These are phyloP conservation scores for Wolfiporia cocos DNA, from an alignment of 1,284 basidiomycete genomes.

Conservation along the genomic window DNA sequence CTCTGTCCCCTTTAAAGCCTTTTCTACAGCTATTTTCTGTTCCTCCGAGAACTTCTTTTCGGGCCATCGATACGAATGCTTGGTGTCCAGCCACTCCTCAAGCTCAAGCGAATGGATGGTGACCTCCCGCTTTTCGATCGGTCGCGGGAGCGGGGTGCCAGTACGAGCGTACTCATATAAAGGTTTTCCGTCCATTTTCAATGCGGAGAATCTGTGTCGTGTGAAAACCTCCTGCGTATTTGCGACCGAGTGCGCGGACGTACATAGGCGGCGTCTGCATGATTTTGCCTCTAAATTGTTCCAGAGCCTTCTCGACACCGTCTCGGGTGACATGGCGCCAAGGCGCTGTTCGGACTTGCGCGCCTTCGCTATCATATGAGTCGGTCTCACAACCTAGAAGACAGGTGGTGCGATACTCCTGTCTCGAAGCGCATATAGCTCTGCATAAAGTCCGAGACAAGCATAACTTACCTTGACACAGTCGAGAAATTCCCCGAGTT, in stretches of 20 bases:
- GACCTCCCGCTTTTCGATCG: constrained; percentile 85
- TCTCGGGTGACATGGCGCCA: constrained; percentile 85
- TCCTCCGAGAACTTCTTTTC: constrained; percentile 61
- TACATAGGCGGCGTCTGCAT: constrained; percentile 90
- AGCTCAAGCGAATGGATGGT: constrained; percentile 79
- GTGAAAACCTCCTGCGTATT: not conserved
- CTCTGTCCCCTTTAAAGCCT: constrained; percentile 47
- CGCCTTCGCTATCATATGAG: constrained; percentile 88
- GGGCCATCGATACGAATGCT: constrained; percentile 71
- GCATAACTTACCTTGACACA: constrained; percentile 76
- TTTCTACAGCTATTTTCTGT: constrained; percentile 66
- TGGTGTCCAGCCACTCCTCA: constrained; percentile 59
- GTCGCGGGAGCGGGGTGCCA: constrained; percentile 85
- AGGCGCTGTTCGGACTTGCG: constrained; percentile 67
- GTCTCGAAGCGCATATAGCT: constrained; percentile 9
- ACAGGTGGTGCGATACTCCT: constrained; percentile 92
- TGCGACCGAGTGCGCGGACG: constrained; percentile 23
- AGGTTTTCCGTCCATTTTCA: constrained; percentile 97
- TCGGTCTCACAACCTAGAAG: constrained; percentile 94
- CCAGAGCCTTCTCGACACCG: constrained; percentile 64
- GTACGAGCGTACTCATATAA: constrained; percentile 95
- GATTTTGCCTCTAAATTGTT: constrained; percentile 84
- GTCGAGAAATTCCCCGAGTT: constrained; percentile 78
- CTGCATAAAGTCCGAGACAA: constrained; percentile 7
- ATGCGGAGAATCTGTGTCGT: constrained; percentile 82